Conservation (phyloP, 768 basidiomycete species). For the Naganishia onofrii region DNA sequence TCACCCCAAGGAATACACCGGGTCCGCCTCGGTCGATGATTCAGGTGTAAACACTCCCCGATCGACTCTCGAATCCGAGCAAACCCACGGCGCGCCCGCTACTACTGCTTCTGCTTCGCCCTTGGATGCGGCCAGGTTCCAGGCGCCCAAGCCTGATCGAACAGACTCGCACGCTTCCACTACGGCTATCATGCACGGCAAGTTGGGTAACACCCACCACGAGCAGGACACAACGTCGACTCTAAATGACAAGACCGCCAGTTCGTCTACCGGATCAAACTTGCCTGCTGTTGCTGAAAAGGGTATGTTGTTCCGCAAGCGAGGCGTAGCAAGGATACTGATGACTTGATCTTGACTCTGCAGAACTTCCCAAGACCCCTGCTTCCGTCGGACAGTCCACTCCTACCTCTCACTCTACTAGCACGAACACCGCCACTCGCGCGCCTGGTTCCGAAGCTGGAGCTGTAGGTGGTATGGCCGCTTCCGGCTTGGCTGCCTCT, state of each 20-base stretch:
- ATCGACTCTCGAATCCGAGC: constrained; percentile 4
- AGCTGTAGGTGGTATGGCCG: not conserved
- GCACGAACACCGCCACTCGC: constrained; percentile 12
- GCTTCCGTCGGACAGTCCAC: not conserved
- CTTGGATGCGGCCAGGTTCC: constrained; percentile 12
- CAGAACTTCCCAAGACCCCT: constrained; percentile 17
- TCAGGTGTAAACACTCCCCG: constrained; percentile 2
- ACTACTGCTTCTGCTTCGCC: not conserved
- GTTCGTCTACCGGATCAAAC: not conserved
- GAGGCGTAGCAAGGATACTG: not conserved
- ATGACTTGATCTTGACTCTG: not conserved
- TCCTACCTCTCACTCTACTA: constrained; percentile 6
- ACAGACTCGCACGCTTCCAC: constrained; percentile 8
- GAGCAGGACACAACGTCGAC: constrained; percentile 1
- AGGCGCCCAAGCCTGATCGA: constrained; percentile 15
- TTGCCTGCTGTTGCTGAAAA: constrained; percentile 15
- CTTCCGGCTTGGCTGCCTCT: not conserved
- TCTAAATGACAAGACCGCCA: too few relatives aligned
- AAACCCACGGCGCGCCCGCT: not conserved
- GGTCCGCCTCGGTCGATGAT: not conserved
- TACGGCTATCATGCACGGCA: constrained; percentile 29
- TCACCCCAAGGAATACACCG: not conserved
- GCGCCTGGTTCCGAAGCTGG: constrained; percentile 15
- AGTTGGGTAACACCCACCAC: constrained; percentile 18
- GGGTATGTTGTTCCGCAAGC: constrained; percentile 3